phyloP scores from a whole-genome alignment of 768 basidiomycete genomes.

The Mycena olivaceomarginata region DNA sequence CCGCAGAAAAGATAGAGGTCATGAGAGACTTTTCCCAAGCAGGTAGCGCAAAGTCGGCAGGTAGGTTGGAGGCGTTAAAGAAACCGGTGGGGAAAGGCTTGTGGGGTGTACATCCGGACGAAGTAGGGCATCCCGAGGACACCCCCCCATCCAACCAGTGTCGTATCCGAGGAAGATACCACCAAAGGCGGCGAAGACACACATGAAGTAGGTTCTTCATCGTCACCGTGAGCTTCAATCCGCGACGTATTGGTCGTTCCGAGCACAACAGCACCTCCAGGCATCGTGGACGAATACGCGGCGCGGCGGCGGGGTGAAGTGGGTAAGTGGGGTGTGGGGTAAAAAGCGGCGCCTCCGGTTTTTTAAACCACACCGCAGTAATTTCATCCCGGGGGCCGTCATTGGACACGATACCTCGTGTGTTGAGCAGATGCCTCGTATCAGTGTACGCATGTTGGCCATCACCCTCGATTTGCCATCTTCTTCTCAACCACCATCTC shows the following conservation, averaged over 20 bases:
- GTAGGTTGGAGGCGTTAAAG: not conserved
- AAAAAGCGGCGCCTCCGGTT: no score
- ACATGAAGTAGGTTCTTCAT: not conserved
- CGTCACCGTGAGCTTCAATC: not conserved
- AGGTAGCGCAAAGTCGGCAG: not conserved
- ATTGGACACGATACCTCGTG: no score
- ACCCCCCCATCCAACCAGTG: not conserved
- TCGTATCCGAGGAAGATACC: not conserved
- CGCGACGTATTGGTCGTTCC: not conserved
- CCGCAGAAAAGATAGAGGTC: not conserved
- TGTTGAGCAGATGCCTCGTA: no score
- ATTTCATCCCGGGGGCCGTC: no score
- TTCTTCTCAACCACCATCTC: no score
- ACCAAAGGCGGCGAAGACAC: not conserved
- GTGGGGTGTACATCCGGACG: not conserved
- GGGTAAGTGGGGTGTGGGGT: no score
- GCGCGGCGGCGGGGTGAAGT: no score
- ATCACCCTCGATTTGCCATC: no score
- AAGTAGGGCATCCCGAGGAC: not conserved
- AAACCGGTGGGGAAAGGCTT: not conserved
- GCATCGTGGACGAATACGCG: no score
- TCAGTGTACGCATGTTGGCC: no score
- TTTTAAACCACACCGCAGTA: no score
- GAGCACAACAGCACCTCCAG: no score
- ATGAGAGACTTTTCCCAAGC: not conserved